phyloP scores from a whole-genome alignment of 2,329 filamentous ascomycete species.

The Cladosporium sphaerospermum region DNA sequence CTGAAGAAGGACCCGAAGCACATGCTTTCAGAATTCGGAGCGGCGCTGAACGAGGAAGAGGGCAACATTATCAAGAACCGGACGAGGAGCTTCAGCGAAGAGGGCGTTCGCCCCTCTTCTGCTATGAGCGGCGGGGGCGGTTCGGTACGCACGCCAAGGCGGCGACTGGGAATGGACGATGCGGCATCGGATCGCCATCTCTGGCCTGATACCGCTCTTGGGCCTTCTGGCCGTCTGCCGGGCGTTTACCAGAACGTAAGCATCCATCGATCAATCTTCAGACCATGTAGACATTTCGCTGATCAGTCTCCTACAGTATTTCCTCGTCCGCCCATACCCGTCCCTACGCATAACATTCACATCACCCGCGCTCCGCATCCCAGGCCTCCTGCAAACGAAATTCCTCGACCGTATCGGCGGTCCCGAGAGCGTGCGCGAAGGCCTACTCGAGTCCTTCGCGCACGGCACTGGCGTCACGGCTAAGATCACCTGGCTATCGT shows the following conservation, averaged over 20 bases:
- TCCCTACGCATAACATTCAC: slow-evolving; percentile 63
- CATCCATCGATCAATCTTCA: not conserved
- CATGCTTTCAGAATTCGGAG: slow-evolving; percentile 25
- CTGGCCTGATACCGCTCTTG: slow-evolving; percentile 28
- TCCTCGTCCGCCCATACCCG: slow-evolving; percentile 61
- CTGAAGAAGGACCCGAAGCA: slow-evolving; percentile 20
- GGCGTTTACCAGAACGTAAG: slow-evolving; percentile 34
- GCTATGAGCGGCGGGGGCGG: slow-evolving; percentile 1
- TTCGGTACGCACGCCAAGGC: slow-evolving; percentile 14
- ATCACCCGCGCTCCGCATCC: slow-evolving; percentile 59
- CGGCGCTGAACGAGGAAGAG: slow-evolving; percentile 29
- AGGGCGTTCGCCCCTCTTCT: slow-evolving; percentile 3
- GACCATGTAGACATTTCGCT: not conserved
- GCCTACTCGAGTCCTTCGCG: slow-evolving; percentile 34
- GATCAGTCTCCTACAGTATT: slow-evolving; percentile 39
- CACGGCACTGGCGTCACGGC: slow-evolving; percentile 37
- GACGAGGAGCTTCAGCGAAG: slow-evolving; percentile 14
- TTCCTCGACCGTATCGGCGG: slow-evolving; percentile 40
- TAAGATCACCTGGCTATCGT: slow-evolving; percentile 36
- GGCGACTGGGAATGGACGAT: slow-evolving; percentile 30
- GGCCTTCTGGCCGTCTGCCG: slow-evolving; percentile 30
- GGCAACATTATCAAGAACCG: slow-evolving; percentile 25
- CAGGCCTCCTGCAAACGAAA: slow-evolving; percentile 53
- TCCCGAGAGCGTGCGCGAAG: slow-evolving; percentile 31
- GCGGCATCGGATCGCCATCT: slow-evolving; percentile 19